Percentiles rank a stretch among this genome's conserved stretches.
Evolutionary conservation across 2,329 filamentous ascomycete species (phyloP).

Genomic region (Colletotrichum echinochloae): DNA sequence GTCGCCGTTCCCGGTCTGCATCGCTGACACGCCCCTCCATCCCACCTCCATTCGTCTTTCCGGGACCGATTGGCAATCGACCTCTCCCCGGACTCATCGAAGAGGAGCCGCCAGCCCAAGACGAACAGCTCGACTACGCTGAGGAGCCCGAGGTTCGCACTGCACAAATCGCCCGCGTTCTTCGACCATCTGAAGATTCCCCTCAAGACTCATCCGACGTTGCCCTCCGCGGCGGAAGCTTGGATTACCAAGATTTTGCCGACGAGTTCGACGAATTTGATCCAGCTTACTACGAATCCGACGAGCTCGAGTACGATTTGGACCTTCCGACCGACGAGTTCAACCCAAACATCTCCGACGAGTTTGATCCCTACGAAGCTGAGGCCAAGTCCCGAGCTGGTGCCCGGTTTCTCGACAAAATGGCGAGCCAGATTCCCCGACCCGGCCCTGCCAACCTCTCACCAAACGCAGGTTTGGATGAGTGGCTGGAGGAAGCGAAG

Average conservation of each 20-base stretch:
- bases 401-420: constrained; percentile 43
- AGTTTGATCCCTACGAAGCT: constrained; percentile 25
- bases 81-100: constrained; percentile 15
- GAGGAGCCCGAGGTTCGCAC: constrained; percentile 31
- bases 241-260: constrained; percentile 26
- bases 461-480: constrained; percentile 87
- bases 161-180: constrained; percentile 24
- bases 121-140: constrained; percentile 19
- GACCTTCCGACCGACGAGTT: constrained; percentile 18
- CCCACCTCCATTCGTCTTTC: constrained; percentile 1
- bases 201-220: constrained; percentile 15
- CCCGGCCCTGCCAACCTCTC: constrained; percentile 89
- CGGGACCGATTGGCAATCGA: background rate
- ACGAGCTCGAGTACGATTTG: constrained; percentile 32
- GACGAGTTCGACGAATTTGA: constrained; percentile 32
- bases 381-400: constrained; percentile 13
- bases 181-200: constrained; percentile 27
- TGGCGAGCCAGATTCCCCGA: constrained; percentile 75
- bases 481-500: constrained; percentile 97
- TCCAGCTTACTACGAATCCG: constrained; percentile 33
- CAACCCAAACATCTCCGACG: constrained; percentile 25
- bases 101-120: constrained; percentile 11
- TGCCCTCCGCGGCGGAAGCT: constrained; percentile 25
- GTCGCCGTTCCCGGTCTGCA: constrained; percentile 30
- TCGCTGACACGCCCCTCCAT: constrained; percentile 25